phyloP scores from a whole-genome alignment of 441 rosid genomes.

The Aquilaria agallochum region DNA sequence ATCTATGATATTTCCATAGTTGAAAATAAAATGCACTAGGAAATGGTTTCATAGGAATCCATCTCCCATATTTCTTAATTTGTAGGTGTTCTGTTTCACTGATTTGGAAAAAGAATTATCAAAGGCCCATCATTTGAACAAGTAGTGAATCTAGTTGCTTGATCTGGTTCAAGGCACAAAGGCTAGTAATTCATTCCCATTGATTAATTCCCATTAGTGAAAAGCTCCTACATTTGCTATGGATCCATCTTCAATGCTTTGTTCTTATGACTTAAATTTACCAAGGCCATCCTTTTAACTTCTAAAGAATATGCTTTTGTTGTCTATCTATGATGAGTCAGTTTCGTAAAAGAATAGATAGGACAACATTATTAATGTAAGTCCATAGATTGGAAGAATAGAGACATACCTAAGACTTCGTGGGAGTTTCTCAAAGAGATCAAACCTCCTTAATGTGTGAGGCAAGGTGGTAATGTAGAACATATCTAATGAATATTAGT shows the following conservation, averaged over 20 bases:
- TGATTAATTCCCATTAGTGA: slow-evolving; percentile 26
- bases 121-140: slow-evolving; percentile 40
- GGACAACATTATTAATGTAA: background rate
- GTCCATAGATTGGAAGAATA: background rate
- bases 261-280: slow-evolving; percentile 15
- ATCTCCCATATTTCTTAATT: slow-evolving; percentile 34
- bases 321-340: background rate
- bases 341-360: background rate
- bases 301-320: slow-evolving; percentile 9
- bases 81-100: slow-evolving; percentile 39
- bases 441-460: slow-evolving; percentile 2
- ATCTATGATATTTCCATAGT: slow-evolving; percentile 28
- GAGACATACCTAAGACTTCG: background rate
- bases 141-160: slow-evolving; percentile 31
- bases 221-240: slow-evolving; percentile 17
- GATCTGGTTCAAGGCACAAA: slow-evolving; percentile 21
- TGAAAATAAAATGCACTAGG: slow-evolving; percentile 36
- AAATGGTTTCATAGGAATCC: slow-evolving; percentile 34
- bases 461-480: slow-evolving; percentile 8
- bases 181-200: slow-evolving; percentile 47
- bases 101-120: slow-evolving; percentile 31
- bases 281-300: slow-evolving; percentile 1
- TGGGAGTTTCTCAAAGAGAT: slow-evolving; percentile 9
- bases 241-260: slow-evolving; percentile 29
- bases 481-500: slow-evolving; percentile 16